These are phyloP conservation scores for Solioccasus polychromus DNA, from an alignment of 768 basidiomycete genomes.

Conservation along the genomic window DNA sequence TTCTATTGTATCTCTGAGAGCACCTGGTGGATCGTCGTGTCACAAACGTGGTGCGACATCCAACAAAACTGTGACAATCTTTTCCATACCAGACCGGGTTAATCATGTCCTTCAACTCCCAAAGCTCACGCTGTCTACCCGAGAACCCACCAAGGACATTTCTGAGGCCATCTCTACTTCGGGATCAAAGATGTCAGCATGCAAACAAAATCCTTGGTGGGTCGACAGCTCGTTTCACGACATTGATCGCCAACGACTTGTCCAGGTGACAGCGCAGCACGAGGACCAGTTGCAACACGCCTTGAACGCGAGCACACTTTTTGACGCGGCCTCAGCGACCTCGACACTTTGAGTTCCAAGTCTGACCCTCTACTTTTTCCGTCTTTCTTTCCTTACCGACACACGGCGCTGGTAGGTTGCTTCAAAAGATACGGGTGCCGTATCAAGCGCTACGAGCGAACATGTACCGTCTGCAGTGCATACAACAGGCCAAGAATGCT, in stretches of 20 bases:
- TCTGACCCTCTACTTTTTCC: constrained; percentile 33
- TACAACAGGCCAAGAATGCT: constrained; percentile 82
- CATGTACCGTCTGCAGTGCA: constrained; percentile 69
- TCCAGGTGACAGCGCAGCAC: constrained; percentile 78
- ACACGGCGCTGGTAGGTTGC: constrained; percentile 51
- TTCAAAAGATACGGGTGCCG: constrained; percentile 81
- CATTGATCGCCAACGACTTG: background rate
- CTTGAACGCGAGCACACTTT: constrained; percentile 71
- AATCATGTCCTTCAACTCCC: constrained; percentile 54
- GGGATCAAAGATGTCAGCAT: constrained; percentile 90
- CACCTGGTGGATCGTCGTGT: constrained; percentile 26
- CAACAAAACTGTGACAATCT: constrained; percentile 69
- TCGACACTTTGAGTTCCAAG: constrained; percentile 78
- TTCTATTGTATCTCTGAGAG: constrained; percentile 17
- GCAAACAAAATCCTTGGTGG: constrained; percentile 81
- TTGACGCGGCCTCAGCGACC: constrained; percentile 64
- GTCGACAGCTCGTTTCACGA: constrained; percentile 22
- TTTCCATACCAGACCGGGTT: constrained; percentile 68
- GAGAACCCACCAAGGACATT: constrained; percentile 74
- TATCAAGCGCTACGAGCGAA: constrained; percentile 70
- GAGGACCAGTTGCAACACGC: constrained; percentile 77
- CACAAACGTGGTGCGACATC: constrained; percentile 29
- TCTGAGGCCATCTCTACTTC: constrained; percentile 79
- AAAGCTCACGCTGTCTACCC: constrained; percentile 25
- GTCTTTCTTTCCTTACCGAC: background rate